phyloP scores from a whole-genome alignment of 2,329 filamentous ascomycete genomes.

The Colletotrichum sp. region DNA sequence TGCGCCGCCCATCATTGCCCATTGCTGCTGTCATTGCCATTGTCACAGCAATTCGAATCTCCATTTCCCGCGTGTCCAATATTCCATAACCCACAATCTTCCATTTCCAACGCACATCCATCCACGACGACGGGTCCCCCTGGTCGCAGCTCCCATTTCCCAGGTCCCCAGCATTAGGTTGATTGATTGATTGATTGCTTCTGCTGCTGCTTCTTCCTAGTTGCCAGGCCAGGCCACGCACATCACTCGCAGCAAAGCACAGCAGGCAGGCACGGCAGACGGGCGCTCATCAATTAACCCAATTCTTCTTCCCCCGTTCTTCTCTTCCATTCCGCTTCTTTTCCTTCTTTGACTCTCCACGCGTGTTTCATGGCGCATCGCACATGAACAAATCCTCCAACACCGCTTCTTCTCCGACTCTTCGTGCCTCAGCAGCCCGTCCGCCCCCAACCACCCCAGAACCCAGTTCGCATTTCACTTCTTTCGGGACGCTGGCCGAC shows the following conservation, averaged over 20 bases:
- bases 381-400: neutral
- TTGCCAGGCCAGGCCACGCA: neutral
- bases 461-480: neutral
- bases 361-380: neutral
- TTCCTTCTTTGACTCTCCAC: conserved; percentile 2
- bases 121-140: neutral
- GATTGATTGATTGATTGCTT: neutral
- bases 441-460: neutral
- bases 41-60: neutral
- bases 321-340: conserved; percentile 3
- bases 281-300: neutral
- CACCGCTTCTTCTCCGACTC: conserved; percentile 4
- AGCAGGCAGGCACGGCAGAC: neutral
- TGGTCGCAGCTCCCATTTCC: neutral
- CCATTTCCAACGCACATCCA: neutral
- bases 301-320: neutral
- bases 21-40: neutral
- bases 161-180: neutral
- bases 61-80: neutral
- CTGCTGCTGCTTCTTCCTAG: neutral
- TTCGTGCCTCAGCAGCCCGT: conserved; percentile 8
- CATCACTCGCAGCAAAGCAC: neutral
- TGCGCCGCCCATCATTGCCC: neutral
- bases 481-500: neutral
- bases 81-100: neutral